Evolutionary conservation across 2,329 filamentous ascomycete species (phyloP).

Genomic region (Amauroascus verrucosus): DNA sequence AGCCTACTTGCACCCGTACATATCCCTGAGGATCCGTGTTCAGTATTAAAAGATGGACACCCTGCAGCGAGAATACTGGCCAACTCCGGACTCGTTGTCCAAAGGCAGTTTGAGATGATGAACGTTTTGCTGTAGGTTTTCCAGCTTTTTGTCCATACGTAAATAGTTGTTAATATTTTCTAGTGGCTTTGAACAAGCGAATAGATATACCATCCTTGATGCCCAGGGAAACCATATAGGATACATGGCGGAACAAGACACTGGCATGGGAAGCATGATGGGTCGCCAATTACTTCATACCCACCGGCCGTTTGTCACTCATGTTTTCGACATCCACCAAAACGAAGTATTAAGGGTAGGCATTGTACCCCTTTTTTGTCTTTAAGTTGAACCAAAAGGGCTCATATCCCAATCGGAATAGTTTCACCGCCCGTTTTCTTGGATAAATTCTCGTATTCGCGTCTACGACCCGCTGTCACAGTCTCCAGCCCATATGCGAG

Average conservation of each 20-base stretch:
- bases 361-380: conserved; percentile 5
- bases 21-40: conserved; percentile 51
- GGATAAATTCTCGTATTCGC: conserved; percentile 50
- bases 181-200: conserved; percentile 55
- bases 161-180: not conserved
- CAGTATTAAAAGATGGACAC: conserved; percentile 48
- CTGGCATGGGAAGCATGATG: conserved; percentile 47
- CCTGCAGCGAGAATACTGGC: conserved; percentile 49
- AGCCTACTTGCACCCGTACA: conserved; percentile 50
- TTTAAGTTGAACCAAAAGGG: not conserved
- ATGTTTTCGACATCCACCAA: conserved; percentile 53
- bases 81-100: conserved; percentile 53
- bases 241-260: conserved; percentile 54
- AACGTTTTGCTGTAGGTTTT: conserved; percentile 47
- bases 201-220: conserved; percentile 56
- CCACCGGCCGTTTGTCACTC: conserved; percentile 54
- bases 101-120: conserved; percentile 56
- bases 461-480: conserved; percentile 43
- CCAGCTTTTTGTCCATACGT: not conserved
- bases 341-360: conserved; percentile 48
- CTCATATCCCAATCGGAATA: conserved; percentile 19
- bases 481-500: conserved; percentile 37
- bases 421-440: conserved; percentile 55
- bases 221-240: conserved; percentile 53
- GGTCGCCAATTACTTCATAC: conserved; percentile 52